Conservation (phyloP, 192 early-diverging fungal genomes). For the Gonapodya prolifera region DNA sequence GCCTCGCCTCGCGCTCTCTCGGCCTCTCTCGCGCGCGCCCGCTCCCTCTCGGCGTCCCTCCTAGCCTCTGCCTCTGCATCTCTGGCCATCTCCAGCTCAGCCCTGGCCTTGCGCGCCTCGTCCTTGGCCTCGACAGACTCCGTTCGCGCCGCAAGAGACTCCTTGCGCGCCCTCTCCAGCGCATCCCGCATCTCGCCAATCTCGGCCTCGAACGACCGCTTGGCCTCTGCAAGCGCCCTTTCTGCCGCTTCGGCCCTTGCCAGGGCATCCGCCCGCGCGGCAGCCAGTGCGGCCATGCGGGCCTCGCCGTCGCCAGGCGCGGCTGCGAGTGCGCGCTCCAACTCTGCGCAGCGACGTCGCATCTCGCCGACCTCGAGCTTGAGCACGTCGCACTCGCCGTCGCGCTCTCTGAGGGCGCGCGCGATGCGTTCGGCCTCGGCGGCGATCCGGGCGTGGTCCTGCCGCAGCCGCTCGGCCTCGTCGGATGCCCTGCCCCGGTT, state of each 20-base stretch:
- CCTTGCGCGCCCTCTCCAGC: not conserved
- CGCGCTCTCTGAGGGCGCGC: not conserved
- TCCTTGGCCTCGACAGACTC: not conserved
- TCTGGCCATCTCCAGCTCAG: not conserved
- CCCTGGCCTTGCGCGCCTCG: not conserved
- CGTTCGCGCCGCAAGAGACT: not conserved
- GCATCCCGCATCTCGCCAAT: not conserved
- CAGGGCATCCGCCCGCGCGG: not conserved
- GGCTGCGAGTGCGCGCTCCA: not conserved
- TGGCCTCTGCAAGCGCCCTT: not conserved
- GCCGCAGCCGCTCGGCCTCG: not conserved
- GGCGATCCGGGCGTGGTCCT: not conserved
- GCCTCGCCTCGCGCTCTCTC: not conserved
- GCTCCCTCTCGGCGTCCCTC: slow-evolving; percentile 1
- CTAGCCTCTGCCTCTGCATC: not conserved
- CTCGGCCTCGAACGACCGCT: not conserved
- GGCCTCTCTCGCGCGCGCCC: not conserved
- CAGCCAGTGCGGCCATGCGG: not conserved
- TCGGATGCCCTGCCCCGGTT: not conserved
- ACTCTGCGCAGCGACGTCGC: not conserved
- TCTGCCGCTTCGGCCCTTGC: not conserved
- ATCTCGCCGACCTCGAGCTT: not conserved
- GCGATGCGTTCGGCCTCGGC: not conserved
- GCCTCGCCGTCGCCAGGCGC: not conserved
- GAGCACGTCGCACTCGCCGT: not conserved